phyloP scores from a whole-genome alignment of 73 alveolate genomes.

The Paramecium pentaurelia region DNA sequence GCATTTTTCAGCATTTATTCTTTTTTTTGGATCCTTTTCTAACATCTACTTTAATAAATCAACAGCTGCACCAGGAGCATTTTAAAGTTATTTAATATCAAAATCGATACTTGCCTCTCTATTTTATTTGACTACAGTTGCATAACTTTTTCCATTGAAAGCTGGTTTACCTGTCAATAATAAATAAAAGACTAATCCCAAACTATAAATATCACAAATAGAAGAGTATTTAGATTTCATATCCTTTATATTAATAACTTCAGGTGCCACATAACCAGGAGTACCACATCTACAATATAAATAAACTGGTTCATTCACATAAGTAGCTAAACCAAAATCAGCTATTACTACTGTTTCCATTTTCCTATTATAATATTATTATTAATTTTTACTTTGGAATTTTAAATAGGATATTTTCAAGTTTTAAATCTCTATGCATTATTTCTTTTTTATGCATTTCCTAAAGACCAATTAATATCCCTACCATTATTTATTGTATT shows the following conservation, averaged over 20 bases:
- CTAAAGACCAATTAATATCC: background rate
- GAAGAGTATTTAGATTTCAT: constrained; percentile 25
- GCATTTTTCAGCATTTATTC: constrained; percentile 43
- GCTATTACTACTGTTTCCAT: constrained; percentile 42
- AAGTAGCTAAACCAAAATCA: constrained; percentile 61
- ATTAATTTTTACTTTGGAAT: background rate
- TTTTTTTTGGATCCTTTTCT: constrained; percentile 58
- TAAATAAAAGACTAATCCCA: constrained; percentile 33
- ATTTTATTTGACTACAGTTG: constrained; percentile 22
- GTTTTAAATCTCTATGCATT: constrained; percentile 43
- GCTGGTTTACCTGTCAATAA: constrained; percentile 4
- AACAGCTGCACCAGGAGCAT: background rate
- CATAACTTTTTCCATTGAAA: constrained; percentile 20
- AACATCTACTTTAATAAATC: constrained; percentile 48
- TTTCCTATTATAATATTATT: background rate
- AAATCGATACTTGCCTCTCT: constrained; percentile 5
- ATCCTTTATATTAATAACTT: constrained; percentile 53
- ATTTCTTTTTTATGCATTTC: constrained; percentile 44
- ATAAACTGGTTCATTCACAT: constrained; percentile 47
- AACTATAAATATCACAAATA: constrained; percentile 12
- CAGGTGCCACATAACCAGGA: constrained; percentile 66
- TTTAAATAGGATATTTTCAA: constrained; percentile 36
- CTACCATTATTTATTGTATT: background rate
- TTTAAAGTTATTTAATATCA: background rate
- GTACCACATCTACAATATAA: constrained; percentile 61